Evolutionary conservation across 2,329 filamentous ascomycete species (phyloP), one percentile per base, ranked within the genome.

Genomic region (Dactylellina sp.): DNA sequence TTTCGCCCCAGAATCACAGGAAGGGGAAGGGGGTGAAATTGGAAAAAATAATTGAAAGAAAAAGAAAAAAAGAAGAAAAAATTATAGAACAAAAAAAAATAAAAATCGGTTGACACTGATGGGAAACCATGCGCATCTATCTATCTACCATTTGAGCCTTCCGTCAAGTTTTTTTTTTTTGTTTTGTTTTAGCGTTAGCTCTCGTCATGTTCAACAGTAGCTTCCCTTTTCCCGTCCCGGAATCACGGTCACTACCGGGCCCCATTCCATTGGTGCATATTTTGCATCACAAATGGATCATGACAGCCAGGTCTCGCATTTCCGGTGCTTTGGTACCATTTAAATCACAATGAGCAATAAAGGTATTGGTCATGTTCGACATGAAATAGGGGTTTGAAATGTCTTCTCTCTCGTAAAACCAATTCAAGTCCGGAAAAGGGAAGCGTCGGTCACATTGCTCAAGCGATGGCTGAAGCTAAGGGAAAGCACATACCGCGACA

Each of bases 241-340:
- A 64, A 64, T 72, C 68, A 65, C 68, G 68, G 68, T 71, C 57
- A 63, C 37, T 56, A 37, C 60, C 49, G 39, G 35, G 46, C 61
- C n/a, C 59, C 68, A 55, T 65, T 64, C 60, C 59, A 72, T 65
- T 72, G 68, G 68, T 72, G 68, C 68, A 60, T 65, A 37, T 64
- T 64, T 65, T 55, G 32, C 59, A 61, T 62, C 40, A 49, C 47
- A 47, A 39, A 16, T 55, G 32, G 50, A 44, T 60, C 40, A 60
- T 37, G 24, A 44, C 65, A 37, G 56, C 53, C 52, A n/a, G n/a
- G n/a, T n/a, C 64, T 70, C 46, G 55, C 47, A 70, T 35, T 55
- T 61, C 64, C 64, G 22, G 47, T 55, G 47, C 55, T 61, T 40
- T 61, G 64, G 64, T 55, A 47, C 53, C 35, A 22, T 52, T 57